These are phyloP conservation scores for Cymbopogon citratus DNA, from an alignment of 176 grass and related monocot species.

Conservation along the genomic window DNA sequence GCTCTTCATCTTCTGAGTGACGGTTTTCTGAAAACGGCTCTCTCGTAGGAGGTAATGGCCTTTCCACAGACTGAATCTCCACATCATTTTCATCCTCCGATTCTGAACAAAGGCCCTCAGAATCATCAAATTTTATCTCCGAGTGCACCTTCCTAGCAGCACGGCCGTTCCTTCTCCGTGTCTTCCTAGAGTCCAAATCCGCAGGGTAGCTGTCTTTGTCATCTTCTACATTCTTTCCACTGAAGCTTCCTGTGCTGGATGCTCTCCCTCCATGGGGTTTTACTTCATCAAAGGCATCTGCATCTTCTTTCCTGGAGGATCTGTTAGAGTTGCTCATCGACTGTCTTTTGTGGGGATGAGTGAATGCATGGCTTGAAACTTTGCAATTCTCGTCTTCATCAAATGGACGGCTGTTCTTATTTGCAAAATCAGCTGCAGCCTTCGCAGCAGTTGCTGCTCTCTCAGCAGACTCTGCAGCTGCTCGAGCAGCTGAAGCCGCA, in stretches of 20 bases:
- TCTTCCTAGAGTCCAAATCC: conserved; percentile 42
- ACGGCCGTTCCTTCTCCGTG: conserved; percentile 37
- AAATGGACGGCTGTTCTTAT: conserved; percentile 32
- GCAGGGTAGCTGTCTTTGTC: conserved; percentile 23
- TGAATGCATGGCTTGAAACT: neutral
- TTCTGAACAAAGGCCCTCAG: conserved; percentile 51
- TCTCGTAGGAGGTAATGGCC: conserved; percentile 32
- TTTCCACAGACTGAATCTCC: conserved; percentile 43
- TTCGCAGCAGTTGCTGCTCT: conserved; percentile 74
- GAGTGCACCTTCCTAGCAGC: conserved; percentile 42
- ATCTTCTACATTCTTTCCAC: conserved; percentile 28
- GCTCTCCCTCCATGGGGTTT: conserved; percentile 26
- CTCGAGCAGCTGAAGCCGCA: conserved; percentile 70
- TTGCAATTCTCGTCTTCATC: neutral
- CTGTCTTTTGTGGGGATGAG: conserved; percentile 29
- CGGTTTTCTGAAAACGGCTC: conserved; percentile 21
- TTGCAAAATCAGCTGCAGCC: conserved; percentile 60
- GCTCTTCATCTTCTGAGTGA: conserved; percentile 26
- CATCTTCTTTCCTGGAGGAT: conserved; percentile 42
- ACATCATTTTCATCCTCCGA: conserved; percentile 34
- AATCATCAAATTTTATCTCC: conserved; percentile 79
- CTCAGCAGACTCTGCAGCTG: conserved; percentile 71
- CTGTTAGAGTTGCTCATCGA: conserved; percentile 41
- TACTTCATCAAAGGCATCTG: conserved; percentile 29
- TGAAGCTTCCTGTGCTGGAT: conserved; percentile 46